phyloP scores from a whole-genome alignment of 345 rosid species.

The Melastoma malabathricum region DNA sequence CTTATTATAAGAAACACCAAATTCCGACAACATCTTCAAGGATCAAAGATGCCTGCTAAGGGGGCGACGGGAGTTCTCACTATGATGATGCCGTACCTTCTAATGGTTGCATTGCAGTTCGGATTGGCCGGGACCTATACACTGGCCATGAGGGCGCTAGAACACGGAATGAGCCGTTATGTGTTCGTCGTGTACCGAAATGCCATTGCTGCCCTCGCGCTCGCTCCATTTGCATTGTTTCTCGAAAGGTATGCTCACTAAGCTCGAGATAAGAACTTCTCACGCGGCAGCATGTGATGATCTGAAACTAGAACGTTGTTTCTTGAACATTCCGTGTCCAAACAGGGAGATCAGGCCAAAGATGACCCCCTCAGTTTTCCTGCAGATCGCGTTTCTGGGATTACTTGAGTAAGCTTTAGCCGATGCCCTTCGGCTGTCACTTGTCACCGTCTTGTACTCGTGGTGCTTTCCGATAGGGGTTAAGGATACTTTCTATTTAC shows the following conservation, averaged over 20 bases:
- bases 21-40: too few species aligned
- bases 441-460: too few species aligned
- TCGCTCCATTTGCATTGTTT: slow-evolving; percentile 66
- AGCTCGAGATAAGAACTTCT: background rate
- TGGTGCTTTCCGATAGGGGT: too few species aligned
- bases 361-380: slow-evolving; percentile 50
- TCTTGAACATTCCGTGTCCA: background rate
- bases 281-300: too few species aligned
- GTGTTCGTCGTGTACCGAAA: slow-evolving; percentile 67
- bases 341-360: slow-evolving; percentile 70
- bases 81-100: slow-evolving; percentile 40
- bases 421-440: background rate
- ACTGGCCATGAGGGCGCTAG: slow-evolving; percentile 45
- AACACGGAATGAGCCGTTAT: slow-evolving; percentile 63
- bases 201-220: slow-evolving; percentile 49
- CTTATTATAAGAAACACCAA: too few species aligned
- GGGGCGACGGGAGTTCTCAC: slow-evolving; percentile 2
- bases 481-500: too few species aligned
- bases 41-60: too few species aligned
- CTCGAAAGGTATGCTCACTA: slow-evolving; percentile 42
- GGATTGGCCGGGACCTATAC: slow-evolving; percentile 59
- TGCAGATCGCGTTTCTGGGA: slow-evolving; percentile 46
- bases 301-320: too few species aligned
- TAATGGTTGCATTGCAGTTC: slow-evolving; percentile 60
- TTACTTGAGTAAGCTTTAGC: slow-evolving; percentile 42